Evolutionary conservation across 108 stramenopile species (phyloP), one percentile per base, ranked within the genome.

Genomic region (Nitzschia putrida): DNA sequence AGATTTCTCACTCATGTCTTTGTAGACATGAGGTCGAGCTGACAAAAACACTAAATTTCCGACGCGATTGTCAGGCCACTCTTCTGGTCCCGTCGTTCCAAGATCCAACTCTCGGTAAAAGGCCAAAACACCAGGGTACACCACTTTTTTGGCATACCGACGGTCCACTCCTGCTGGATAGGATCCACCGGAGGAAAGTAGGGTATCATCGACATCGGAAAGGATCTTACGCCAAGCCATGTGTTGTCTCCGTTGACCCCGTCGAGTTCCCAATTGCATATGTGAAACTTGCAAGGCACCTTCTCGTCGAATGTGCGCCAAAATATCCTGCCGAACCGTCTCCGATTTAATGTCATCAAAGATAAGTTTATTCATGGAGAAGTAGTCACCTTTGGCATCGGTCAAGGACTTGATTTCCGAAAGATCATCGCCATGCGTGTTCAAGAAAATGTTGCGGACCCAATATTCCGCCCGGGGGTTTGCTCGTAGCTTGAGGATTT

Each of bases 21-120:
- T 97, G 85, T 98, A 99, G 54, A 99, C 80, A 81, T 99, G 99
- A 9, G 99, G 98, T 43, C 99, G 79, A 41, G 99, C 99, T 8
- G 95, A 96, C 5, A 99, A 79, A 71, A 99, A 99, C 13, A 96
- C 97, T 14, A 99, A 86, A 81, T 99, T 97, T 14, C 94, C 94
- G 6, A 88, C 84, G 0, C 77, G 60, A 64, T 84, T 79, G n/a
- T 88, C 80, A 43, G 82, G 89, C 88, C 95, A 97, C 66, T 92
- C 91, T 53, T 93, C 95, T 14, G 94, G 93, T 8, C 97, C 98
- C 39, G 74, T 72, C 10, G 81, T 94, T 5, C 95, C 95, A 34
- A 96, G 69, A 74, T 99, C 97, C 8, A 99, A 74, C 73, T 99
- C 98, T 53, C 97, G 73, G 79, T 98, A 99, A 52, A 99, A 95